Conservation (phyloP, 2,329 filamentous ascomycete species). For the Whalleya microplaca region DNA sequence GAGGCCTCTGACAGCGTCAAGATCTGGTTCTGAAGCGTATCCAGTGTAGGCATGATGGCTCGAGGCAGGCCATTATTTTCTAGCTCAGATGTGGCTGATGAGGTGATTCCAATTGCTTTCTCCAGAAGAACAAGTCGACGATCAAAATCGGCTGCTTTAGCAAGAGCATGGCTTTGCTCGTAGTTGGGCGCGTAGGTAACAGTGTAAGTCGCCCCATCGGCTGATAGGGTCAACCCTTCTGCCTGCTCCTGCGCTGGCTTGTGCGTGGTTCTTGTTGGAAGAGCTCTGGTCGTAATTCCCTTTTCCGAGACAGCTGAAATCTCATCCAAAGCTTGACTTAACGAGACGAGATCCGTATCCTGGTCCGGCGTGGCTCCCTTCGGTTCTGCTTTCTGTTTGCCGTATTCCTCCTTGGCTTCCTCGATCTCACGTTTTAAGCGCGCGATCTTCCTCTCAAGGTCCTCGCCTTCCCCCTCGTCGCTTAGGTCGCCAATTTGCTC, state of each 20-base stretch:
- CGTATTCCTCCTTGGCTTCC: conserved; percentile 55
- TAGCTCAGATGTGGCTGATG: conserved; percentile 66
- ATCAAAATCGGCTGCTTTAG: conserved; percentile 87
- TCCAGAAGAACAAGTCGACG: conserved; percentile 78
- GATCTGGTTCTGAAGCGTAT: conserved; percentile 80
- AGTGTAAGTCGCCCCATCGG: conserved; percentile 59
- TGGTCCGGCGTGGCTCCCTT: conserved; percentile 46
- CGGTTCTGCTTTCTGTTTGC: conserved; percentile 54
- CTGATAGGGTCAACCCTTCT: conserved; percentile 16
- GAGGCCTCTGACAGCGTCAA: conserved; percentile 73
- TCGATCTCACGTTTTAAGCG: conserved; percentile 74
- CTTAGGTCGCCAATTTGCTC: conserved; percentile 75
- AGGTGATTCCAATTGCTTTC: conserved; percentile 77
- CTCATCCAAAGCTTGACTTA: conserved; percentile 74
- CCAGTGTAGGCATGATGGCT: conserved; percentile 81
- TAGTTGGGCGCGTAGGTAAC: conserved; percentile 67
- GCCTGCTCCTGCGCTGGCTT: conserved; percentile 26
- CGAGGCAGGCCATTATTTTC: conserved; percentile 59
- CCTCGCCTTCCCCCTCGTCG: conserved; percentile 71
- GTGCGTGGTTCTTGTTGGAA: conserved; percentile 33
- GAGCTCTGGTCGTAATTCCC: conserved; percentile 24
- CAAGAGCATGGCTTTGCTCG: conserved; percentile 71
- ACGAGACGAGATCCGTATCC: conserved; percentile 64
- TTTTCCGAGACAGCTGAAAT: conserved; percentile 49
- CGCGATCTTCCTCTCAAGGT: conserved; percentile 76